Base-by-base conservation (phyloP, 805 yeast species). In the Nakazawaea anatomiae region DNA sequence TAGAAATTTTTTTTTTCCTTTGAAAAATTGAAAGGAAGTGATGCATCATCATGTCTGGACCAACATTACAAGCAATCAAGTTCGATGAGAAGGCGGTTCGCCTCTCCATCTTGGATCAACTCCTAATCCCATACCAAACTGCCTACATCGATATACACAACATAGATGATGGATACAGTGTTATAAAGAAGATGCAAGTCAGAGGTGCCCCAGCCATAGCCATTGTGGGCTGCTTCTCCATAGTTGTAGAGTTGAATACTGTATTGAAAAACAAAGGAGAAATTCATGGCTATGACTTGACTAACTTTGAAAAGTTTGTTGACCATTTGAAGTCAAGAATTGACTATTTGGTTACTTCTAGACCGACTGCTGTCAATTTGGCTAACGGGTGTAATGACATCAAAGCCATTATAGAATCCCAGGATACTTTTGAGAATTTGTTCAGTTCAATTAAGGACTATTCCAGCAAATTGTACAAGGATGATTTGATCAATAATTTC, bases 181-280 rank as follows among this genome's bases (percentile, higher is more conserved):
- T 87, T n/a, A 92, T 92, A 65, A 84, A 82, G 62, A 75, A 75
- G 52, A 92, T 92, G 99, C 90, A 88, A 60, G 97, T 95, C 4
- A 77, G 99, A 64, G 99, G 99, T 39, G 99, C 99, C 0, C 99
- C 99, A 0, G 98, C 98, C 1, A 92, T 92, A 63, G 97, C 97
- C 55, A 88, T 92, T 52, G 97, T 92, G 2, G 98, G 96, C 5
- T 83, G 90, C 1, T 76, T 91, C 53, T 80, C 96, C 2, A 77
- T 92, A 3, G 84, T 88, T 1, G 82, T 87, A n/a, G 97, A 92
- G 57, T 67, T 80, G 3, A 68, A 67, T 51, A 59, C 59, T 62
- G 60, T 61, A 51, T 45, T 71, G 46, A 63, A 54, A 36, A 57
- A 53, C 32, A 65, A 63, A 2, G 54, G 60, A 4, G 52, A 53